Percentiles rank a stretch among this genome's conserved stretches.
These are phyloP conservation scores for Russula sp. DNA, from an alignment of 768 basidiomycete species.

Conservation along the genomic window DNA sequence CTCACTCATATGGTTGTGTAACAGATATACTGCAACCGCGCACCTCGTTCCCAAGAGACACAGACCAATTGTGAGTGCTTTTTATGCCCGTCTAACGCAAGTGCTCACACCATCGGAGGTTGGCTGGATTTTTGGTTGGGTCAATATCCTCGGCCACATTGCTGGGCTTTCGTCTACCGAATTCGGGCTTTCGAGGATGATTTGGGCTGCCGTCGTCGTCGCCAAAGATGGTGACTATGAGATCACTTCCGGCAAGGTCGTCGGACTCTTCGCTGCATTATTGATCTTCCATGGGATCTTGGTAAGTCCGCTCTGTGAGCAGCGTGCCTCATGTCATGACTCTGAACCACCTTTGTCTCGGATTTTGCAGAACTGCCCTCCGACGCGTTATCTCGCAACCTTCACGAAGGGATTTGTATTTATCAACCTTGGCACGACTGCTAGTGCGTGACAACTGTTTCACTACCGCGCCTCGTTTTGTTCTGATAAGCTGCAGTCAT, in stretches of 20 bases:
- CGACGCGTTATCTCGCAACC: constrained; percentile 67
- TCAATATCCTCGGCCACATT: constrained; percentile 79
- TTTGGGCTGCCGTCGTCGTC: constrained; percentile 69
- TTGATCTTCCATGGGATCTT: constrained; percentile 73
- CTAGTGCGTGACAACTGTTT: constrained; percentile 39
- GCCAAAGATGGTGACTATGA: constrained; percentile 55
- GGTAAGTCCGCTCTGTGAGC: constrained; percentile 32
- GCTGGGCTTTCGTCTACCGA: constrained; percentile 84
- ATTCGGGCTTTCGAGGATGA: constrained; percentile 75
- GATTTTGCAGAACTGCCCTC: constrained; percentile 51
- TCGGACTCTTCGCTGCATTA: constrained; percentile 71
- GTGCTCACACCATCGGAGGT: constrained; percentile 35
- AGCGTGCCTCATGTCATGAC: neutral
- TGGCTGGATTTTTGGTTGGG: constrained; percentile 78
- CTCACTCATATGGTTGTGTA: neutral
- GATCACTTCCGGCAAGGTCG: constrained; percentile 63
- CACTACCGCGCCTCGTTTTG: neutral
- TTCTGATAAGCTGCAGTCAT: constrained; percentile 46
- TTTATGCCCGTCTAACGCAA: neutral
- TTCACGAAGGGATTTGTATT: constrained; percentile 79
- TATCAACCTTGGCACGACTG: constrained; percentile 76
- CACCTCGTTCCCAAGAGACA: constrained; percentile 58
- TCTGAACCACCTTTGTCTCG: neutral
- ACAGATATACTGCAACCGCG: constrained; percentile 76
- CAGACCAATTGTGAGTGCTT: constrained; percentile 49